Conservation (phyloP, 2,329 filamentous ascomycete species). For the Stemphylium lycopersici region DNA sequence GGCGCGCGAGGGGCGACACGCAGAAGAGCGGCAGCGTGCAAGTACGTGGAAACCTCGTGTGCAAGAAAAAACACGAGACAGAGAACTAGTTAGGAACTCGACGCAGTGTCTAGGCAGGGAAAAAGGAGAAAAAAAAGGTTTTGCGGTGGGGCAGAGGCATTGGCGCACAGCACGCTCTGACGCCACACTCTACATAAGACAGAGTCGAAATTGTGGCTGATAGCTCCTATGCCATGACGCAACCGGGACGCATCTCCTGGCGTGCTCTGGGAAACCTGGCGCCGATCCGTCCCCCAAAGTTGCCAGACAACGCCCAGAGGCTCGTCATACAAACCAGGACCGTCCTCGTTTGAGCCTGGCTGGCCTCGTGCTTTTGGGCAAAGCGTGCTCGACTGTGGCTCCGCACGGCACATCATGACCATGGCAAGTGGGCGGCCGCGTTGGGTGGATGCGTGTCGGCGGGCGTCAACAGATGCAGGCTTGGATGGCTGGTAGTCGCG, state of each 20-base stretch:
- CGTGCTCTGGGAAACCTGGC: slow-evolving; percentile 11
- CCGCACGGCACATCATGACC: not conserved
- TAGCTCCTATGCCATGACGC: slow-evolving; percentile 15
- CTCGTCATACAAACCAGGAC: slow-evolving; percentile 14
- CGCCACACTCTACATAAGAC: slow-evolving; percentile 8
- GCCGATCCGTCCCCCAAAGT: slow-evolving; percentile 9
- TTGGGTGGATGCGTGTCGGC: not conserved
- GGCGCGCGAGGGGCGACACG: not conserved
- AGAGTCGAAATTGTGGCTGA: slow-evolving; percentile 19
- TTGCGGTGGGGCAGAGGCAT: not conserved
- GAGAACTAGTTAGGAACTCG: not conserved
- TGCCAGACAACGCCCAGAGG: slow-evolving; percentile 4
- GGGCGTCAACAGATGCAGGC: slow-evolving; percentile 1
- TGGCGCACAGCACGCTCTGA: not conserved
- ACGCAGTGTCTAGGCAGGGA: not conserved
- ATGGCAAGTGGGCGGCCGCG: slow-evolving; percentile 3
- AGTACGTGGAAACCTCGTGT: not conserved
- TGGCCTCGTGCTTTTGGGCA: not conserved
- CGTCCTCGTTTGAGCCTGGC: slow-evolving; percentile 1
- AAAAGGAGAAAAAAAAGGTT: not conserved
- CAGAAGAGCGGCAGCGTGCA: not conserved
- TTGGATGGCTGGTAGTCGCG: slow-evolving; percentile 5
- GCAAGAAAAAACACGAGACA: too few relatives aligned
- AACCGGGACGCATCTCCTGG: slow-evolving; percentile 15
- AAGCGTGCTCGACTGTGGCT: slow-evolving; percentile 1